Base-by-base conservation (phyloP, 352 stramenopile genomes). In the Phytopythium ostracodes region DNA sequence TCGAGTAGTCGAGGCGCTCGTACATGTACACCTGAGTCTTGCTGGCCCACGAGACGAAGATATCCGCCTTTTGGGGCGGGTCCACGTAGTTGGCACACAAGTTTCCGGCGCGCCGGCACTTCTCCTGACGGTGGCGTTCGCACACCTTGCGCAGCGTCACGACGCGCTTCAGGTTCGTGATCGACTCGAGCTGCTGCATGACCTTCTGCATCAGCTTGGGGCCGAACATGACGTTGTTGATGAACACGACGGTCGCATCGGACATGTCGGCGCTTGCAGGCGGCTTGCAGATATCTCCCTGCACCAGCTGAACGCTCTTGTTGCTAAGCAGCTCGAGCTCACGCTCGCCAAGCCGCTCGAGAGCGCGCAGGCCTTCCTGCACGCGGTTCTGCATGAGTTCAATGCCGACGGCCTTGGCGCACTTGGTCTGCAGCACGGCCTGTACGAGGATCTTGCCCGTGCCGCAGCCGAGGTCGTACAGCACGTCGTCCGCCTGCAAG, bases 351-450 rank as follows among this genome's bases (percentile, higher is more conserved):
- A 92, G 64, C 4, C 85, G 77, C 5, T 77, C 61, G 33, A 94
- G 60, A 5, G 85, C 83, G 22, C 76, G 75, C 11, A 72, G 53
- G 40, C 85, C 85, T 63, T 88, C 79, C 17, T 68, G 24, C 15
- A 92, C 83, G 44, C 85, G 85, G 65, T 94, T 94, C 61, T 91
- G 72, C 85, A 94, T 94, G 33, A 94, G 78, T 49, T 94, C 85
- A 9, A 94, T 91, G 47, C 83, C 85, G 31, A 85, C 83, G n/a
- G 79, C 64, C n/a, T 77, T 66, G 46, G 66, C 68, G 61, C 83
- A 92, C 15, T 73, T 69, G 22, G 85, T 94, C 64, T 94, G 74
- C 29, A 94, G 68, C 51, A 79, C 75, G 15, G 75, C 79, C 62
- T 94, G 83, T 29, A 92, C 68, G 46, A 94, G 66, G 56, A 94